A percentile compares a stretch with the other conserved stretches of the same genome.
phyloP scores from a whole-genome alignment of 23 red algal genomes.

The Chondrus crispus region DNA sequence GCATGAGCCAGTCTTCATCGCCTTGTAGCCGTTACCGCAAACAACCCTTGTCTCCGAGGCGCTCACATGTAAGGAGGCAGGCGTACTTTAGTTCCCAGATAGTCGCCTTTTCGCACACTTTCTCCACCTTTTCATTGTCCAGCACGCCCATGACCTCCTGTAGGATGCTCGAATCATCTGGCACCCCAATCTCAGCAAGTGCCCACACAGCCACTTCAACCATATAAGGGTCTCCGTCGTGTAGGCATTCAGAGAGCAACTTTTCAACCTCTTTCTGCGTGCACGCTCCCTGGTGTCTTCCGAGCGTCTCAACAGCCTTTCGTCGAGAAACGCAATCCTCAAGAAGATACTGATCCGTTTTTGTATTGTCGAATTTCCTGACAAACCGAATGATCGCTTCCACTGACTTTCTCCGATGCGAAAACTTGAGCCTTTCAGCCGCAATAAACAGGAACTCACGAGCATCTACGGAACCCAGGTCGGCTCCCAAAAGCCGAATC shows the following conservation, averaged over 20 bases:
- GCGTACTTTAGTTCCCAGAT: constrained; percentile 89
- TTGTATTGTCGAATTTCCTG: not conserved
- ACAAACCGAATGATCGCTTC: constrained; percentile 56
- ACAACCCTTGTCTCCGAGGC: constrained; percentile 12
- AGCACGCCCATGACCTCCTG: constrained; percentile 34
- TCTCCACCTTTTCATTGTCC: not conserved
- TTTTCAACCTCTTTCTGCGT: not conserved
- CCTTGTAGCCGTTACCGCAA: constrained; percentile 27
- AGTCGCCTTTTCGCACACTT: constrained; percentile 5
- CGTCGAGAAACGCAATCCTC: constrained; percentile 63
- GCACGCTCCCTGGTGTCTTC: constrained; percentile 12
- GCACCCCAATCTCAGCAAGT: constrained; percentile 21
- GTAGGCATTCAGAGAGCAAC: constrained; percentile 6
- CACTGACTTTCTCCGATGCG: not conserved
- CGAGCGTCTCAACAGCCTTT: constrained; percentile 71
- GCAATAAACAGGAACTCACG: constrained; percentile 62
- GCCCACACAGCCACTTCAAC: constrained; percentile 77
- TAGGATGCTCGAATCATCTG: not conserved
- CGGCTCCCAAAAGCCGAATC: constrained; percentile 15
- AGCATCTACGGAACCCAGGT: not conserved
- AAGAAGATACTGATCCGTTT: not conserved
- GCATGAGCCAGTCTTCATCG: constrained; percentile 71
- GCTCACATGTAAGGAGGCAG: constrained; percentile 55
- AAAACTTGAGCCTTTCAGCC: constrained; percentile 82
- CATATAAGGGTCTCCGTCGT: constrained; percentile 43